Percentiles rank a stretch among this genome's conserved stretches.
phyloP scores from a whole-genome alignment of 768 basidiomycete genomes.

The Mrakia gelida region DNA sequence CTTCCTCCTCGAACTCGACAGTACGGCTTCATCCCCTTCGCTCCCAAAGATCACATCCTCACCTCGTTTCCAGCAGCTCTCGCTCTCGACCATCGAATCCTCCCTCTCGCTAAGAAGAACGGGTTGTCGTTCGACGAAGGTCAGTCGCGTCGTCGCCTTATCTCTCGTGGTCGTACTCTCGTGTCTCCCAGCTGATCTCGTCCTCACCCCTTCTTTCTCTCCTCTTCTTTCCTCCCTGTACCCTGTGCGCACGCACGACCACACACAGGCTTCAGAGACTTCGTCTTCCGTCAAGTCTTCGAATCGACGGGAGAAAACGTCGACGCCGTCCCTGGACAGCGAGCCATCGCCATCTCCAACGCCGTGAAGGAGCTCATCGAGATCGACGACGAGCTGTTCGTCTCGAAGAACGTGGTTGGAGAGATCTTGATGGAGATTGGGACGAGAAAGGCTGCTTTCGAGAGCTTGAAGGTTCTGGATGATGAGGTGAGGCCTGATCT shows the following conservation, averaged over 20 bases:
- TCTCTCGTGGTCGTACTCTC: neutral
- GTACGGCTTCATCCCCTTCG: conserved; percentile 16
- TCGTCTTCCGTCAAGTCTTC: conserved; percentile 2
- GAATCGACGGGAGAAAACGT: neutral
- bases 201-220: neutral
- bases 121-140: neutral
- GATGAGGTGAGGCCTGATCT: neutral
- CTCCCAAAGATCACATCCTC: neutral
- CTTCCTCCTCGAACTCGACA: neutral
- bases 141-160: neutral
- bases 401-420: neutral
- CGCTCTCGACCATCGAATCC: neutral
- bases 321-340: neutral
- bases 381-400: conserved; percentile 3
- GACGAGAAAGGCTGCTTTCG: neutral
- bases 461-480: conserved; percentile 3
- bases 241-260: too few relatives aligned
- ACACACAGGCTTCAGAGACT: conserved; percentile 8
- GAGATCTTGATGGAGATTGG: conserved; percentile 9
- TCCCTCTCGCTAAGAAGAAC: conserved; percentile 12
- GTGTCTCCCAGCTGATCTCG: too few relatives aligned
- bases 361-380: conserved; percentile 10
- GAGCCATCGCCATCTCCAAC: neutral
- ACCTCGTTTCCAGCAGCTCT: neutral
- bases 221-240: too few relatives aligned